These are phyloP conservation scores for Lolium rigidum DNA, from an alignment of 176 grass and related monocot species.

Conservation along the genomic window DNA sequence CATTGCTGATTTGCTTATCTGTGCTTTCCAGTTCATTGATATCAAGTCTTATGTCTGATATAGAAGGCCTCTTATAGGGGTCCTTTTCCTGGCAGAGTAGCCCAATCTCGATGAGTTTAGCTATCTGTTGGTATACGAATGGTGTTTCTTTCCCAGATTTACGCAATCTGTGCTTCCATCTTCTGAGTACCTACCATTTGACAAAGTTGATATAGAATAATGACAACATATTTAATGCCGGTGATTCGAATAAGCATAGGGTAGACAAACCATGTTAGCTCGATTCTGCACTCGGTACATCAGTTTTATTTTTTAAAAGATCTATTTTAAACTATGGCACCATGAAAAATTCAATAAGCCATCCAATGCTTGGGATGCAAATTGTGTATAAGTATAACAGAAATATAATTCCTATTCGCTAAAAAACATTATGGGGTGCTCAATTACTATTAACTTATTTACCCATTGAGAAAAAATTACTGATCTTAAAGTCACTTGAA, in stretches of 20 bases:
- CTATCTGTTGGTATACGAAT: background rate
- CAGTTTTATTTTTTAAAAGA: background rate
- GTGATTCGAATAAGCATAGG: no score
- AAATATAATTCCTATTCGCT: background rate
- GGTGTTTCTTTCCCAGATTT: background rate
- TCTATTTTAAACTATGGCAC: background rate
- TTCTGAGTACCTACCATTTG: constrained; percentile 2
- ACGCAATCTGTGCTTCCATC: background rate
- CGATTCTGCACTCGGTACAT: background rate
- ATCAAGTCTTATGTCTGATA: background rate
- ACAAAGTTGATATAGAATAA: background rate
- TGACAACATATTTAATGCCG: no score
- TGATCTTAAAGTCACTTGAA: no score
- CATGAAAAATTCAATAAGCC: background rate
- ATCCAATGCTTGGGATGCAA: background rate
- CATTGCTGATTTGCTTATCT: accelerated
- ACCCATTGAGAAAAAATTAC: no score
- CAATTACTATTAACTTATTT: no score
- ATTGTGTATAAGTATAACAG: background rate
- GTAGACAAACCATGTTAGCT: background rate
- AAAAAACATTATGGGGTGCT: background rate
- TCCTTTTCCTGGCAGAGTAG: background rate
- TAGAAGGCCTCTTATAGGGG: background rate
- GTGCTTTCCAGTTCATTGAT: background rate
- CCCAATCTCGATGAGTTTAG: background rate